Base-by-base conservation (phyloP, 768 basidiomycete genomes). In the Kwoniella mangroviensis region DNA sequence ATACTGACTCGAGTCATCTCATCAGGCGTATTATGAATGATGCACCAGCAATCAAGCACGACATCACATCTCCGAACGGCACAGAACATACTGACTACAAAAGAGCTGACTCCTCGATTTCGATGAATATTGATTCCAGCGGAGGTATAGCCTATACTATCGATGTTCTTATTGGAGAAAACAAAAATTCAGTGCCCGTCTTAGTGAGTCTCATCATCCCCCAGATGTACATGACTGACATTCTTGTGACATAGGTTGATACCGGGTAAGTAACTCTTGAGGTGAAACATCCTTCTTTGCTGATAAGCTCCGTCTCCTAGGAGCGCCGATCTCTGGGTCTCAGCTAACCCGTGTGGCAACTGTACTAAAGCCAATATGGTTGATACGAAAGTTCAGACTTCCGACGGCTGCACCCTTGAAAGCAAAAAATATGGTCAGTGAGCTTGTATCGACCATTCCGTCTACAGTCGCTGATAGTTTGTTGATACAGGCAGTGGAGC, bases 61-160 rank as follows among this genome's bases (percentile, higher is more conserved):
- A 49, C 4, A 13, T 3, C 19, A 49, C 10, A 49, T 4, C 13
- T 15, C 19, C 45, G 15, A 17, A 19, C 6, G 12, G 13, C 45
- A 19, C 7, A 13, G 13, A 15, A 15, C 45, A 49, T 49, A 49
- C 13, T 19, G 45, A 49, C 19, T 49, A 49, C 45, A 34, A 34
- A 57, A 26, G 56, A 57, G 4, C 56, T 1, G 56, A 57, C 24
- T 26, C 62, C 21, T 63, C 62, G 17, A 53, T 63, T 7, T 21
- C 22, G 24, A 63, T 63, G 51, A 28, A 63, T 17, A 34, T 63
- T 21, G 62, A 53, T 63, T 19, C 22, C 49, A 63, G 62, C 21
- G 40, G 62, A 17, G 62, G 62, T 26, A 28, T 63, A 13, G 62
- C 62, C 1, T 68, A 68, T 42, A 68, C 66, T 21, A 22, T 68